These are phyloP conservation scores for Mycena sanguinolenta DNA, from an alignment of 768 basidiomycete species.

Conservation along the genomic window DNA sequence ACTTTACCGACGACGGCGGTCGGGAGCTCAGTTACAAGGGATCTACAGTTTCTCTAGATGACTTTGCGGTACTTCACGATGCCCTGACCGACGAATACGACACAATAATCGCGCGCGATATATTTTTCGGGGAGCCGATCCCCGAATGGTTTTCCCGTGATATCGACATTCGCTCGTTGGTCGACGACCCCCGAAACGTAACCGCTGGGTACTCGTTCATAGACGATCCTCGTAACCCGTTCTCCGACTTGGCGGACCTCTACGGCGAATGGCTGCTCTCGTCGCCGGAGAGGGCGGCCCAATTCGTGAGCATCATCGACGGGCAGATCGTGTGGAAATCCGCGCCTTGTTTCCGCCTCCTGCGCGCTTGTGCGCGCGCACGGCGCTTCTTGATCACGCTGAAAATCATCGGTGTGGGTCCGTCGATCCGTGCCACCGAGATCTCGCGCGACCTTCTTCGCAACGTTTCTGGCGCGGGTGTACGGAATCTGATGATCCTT, in stretches of 20 bases:
- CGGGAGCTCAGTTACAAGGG: background rate
- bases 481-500: background rate
- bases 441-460: background rate
- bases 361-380: background rate
- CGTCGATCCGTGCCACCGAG: constrained; percentile 16
- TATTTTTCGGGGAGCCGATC: constrained; percentile 6
- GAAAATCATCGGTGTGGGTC: constrained; percentile 9
- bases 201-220: background rate
- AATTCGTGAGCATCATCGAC: background rate
- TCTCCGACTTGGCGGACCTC: background rate
- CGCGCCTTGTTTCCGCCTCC: no score
- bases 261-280: constrained; percentile 9
- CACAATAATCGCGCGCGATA: background rate
- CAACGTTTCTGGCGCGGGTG: background rate
- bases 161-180: constrained; percentile 1
- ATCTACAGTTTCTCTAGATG: background rate
- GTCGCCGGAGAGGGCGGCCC: background rate
- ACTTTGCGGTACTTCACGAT: background rate
- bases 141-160: background rate
- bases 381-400: background rate
- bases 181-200: constrained; percentile 1
- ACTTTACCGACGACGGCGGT: background rate
- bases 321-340: background rate
- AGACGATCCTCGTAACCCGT: background rate
- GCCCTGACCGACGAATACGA: background rate